Evolutionary conservation across 768 basidiomycete species (phyloP).

Genomic region (Filobasidium floriforme): DNA sequence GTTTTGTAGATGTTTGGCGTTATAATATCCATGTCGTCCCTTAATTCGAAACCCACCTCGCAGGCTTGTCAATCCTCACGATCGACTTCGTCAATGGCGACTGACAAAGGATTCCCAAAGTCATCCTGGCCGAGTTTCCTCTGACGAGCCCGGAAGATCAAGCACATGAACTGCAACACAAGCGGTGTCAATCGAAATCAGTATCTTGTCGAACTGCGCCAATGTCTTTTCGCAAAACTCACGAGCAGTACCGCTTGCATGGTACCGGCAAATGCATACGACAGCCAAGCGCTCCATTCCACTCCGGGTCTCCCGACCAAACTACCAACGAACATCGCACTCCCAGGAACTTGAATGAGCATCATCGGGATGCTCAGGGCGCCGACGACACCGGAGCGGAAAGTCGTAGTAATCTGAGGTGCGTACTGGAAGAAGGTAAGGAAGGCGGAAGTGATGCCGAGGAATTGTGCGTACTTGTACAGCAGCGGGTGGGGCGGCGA

Average conservation of each 20-base stretch:
- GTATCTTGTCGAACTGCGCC: not conserved
- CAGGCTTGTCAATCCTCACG: no score
- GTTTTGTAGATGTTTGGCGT: no score
- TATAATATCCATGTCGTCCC: no score
- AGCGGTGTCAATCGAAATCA: not conserved
- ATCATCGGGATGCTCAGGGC: constrained; percentile 93
- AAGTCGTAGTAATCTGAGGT: constrained; percentile 78
- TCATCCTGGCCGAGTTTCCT: constrained; percentile 69
- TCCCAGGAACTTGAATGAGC: constrained; percentile 86
- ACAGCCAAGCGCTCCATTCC: constrained; percentile 46
- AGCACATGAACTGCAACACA: constrained; percentile 57
- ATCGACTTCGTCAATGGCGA: constrained; percentile 19
- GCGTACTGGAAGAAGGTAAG: constrained; percentile 79
- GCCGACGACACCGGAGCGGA: constrained; percentile 69
- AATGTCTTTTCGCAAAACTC: constrained; percentile 10
- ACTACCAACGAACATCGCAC: constrained; percentile 71
- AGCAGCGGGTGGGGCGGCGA: constrained; percentile 33
- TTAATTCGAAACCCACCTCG: no score
- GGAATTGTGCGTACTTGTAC: constrained; percentile 70
- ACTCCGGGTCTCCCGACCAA: constrained; percentile 41
- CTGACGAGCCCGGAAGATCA: constrained; percentile 77
- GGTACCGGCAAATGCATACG: constrained; percentile 54
- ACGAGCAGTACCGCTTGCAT: constrained; percentile 73
- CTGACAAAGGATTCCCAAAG: constrained; percentile 62
- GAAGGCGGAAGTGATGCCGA: constrained; percentile 71